Evolutionary conservation across 164 flowering plant species (phyloP).

Genomic region (Annona cherimola): DNA sequence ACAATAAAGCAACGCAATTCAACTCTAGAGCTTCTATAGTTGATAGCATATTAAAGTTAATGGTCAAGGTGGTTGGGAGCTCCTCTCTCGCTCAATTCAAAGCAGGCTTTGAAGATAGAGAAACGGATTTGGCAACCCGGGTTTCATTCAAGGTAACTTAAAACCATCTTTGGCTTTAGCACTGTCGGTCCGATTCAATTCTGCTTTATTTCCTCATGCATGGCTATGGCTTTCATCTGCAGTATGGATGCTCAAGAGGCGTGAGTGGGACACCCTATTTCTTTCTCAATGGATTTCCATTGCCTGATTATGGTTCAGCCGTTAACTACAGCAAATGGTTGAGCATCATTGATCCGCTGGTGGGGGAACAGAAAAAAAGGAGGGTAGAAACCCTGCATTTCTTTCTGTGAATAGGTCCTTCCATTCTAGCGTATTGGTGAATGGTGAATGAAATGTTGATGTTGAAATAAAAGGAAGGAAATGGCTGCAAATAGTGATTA

Average conservation of each 20-base stretch:
- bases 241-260: constrained; percentile 81
- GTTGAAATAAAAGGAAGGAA: not conserved
- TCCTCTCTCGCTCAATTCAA: constrained; percentile 31
- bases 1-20: constrained; percentile 44
- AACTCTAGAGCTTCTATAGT: constrained; percentile 46
- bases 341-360: constrained; percentile 56
- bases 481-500: not conserved
- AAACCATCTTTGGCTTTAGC: too few relatives aligned
- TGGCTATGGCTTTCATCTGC: constrained; percentile 16
- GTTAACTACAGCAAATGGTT: constrained; percentile 61
- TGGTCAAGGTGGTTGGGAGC: constrained; percentile 41
- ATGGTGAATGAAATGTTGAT: too few relatives aligned
- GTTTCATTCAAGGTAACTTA: constrained; percentile 62
- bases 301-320: constrained; percentile 51
- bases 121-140: constrained; percentile 52
- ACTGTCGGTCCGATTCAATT: not conserved
- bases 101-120: constrained; percentile 47
- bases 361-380: constrained; percentile 9
- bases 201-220: not conserved
- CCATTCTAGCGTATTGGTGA: not conserved
- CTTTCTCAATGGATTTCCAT: constrained; percentile 65
- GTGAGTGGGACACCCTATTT: constrained; percentile 74
- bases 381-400: constrained; percentile 18
- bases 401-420: constrained; percentile 19
- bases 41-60: constrained; percentile 32